Percentiles rank a stretch among this genome's conserved stretches.
These are phyloP conservation scores for Beauveria sp. DNA, from an alignment of 2,329 filamentous ascomycete species.

Conservation along the genomic window DNA sequence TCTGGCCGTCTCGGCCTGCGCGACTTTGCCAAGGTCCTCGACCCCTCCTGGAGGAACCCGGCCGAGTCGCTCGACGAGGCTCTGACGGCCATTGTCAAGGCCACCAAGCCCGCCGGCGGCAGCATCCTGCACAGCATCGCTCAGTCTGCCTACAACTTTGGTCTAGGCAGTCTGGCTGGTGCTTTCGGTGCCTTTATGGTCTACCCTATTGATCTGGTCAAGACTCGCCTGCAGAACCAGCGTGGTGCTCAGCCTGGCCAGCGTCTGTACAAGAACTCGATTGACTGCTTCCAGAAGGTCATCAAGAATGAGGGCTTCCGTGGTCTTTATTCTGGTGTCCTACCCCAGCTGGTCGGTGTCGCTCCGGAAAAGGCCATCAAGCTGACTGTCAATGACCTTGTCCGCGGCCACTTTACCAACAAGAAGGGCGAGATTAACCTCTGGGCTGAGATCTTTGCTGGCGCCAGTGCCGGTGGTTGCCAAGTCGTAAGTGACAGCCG, in stretches of 20 bases:
- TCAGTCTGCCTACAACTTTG: conserved; percentile 82
- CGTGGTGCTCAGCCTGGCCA: conserved; percentile 74
- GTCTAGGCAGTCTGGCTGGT: conserved; percentile 79
- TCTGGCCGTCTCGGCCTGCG: conserved; percentile 73
- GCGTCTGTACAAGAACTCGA: conserved; percentile 89
- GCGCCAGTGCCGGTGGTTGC: conserved; percentile 83
- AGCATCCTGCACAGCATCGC: conserved; percentile 50
- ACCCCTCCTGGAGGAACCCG: conserved; percentile 78
- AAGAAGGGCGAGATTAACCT: conserved; percentile 67
- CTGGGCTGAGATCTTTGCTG: conserved; percentile 71
- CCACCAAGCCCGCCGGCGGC: conserved; percentile 16
- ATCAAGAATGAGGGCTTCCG: conserved; percentile 83
- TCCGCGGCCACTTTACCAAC: conserved; percentile 67
- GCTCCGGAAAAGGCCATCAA: conserved; percentile 99
- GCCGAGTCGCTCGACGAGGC: conserved; percentile 42
- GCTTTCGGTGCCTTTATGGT: conserved; percentile 99
- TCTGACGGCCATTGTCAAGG: conserved; percentile 30
- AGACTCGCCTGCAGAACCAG: conserved; percentile 98
- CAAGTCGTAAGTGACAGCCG: conserved; percentile 71
- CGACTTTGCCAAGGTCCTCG: conserved; percentile 92
- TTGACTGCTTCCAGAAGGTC: conserved; percentile 92
- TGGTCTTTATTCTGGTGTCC: conserved; percentile 87
- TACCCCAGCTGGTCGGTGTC: conserved; percentile 92
- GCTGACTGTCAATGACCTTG: conserved; percentile 93
- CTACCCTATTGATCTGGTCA: conserved; percentile 96